Percentiles rank a stretch among this genome's conserved stretches.
Evolutionary conservation across 306 rosid species (phyloP).

Genomic region (Calophaca sinica): DNA sequence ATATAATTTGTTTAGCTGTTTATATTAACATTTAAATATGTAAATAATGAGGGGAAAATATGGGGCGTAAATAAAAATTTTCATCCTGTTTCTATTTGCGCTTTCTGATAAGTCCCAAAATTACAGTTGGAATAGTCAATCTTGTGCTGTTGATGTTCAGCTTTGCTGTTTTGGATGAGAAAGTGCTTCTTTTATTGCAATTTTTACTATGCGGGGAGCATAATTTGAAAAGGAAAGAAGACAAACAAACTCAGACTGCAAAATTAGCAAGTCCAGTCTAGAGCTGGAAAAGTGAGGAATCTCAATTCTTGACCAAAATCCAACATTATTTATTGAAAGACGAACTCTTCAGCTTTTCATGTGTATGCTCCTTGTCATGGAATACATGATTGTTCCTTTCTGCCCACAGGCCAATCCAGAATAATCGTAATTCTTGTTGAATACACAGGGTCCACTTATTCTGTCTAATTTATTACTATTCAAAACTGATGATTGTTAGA

Average conservation of each 20-base stretch:
- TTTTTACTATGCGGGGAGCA: conserved; percentile 7
- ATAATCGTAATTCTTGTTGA: not conserved
- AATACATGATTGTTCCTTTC: conserved; percentile 12
- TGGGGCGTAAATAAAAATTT: not conserved
- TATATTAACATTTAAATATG: not conserved
- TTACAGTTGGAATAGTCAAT: not conserved
- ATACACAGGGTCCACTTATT: not conserved
- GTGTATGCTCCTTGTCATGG: conserved; percentile 6
- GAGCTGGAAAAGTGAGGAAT: not conserved
- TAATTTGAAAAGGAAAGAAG: not conserved
- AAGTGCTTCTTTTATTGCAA: not conserved
- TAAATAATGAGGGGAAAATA: not conserved
- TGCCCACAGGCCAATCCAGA: not conserved
- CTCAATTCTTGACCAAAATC: conserved; percentile 3
- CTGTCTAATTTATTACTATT: not conserved
- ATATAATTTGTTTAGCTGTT: not conserved
- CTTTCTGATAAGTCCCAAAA: conserved; percentile 27
- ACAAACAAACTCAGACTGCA: not conserved
- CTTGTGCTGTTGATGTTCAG: not conserved
- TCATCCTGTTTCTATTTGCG: not conserved
- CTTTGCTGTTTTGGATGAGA: not conserved
- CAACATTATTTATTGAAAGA: not conserved
- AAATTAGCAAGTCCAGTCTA: not conserved
- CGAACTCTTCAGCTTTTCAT: not conserved
- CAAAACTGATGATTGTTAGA: not conserved